Percentiles rank a stretch among this genome's conserved stretches.
phyloP scores from a whole-genome alignment of 2,329 filamentous ascomycete genomes.

The Fusarium sp. region DNA sequence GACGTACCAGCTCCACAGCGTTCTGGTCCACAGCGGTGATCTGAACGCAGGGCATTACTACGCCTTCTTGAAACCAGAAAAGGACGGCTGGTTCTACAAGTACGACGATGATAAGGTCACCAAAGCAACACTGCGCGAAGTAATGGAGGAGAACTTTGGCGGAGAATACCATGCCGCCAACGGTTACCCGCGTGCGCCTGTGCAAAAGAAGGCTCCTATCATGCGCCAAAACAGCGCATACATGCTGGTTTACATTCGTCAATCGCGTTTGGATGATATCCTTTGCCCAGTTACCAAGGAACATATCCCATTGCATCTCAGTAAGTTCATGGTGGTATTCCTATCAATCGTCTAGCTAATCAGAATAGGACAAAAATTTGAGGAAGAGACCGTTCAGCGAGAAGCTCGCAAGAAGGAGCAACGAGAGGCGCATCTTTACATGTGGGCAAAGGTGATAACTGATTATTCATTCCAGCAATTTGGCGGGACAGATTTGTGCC shows the following conservation, averaged over 20 bases:
- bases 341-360: constrained; percentile 31
- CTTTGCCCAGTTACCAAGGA: constrained; percentile 80
- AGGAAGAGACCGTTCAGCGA: constrained; percentile 82
- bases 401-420: constrained; percentile 87
- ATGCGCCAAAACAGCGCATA: constrained; percentile 87
- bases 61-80: constrained; percentile 92
- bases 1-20: constrained; percentile 92
- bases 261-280: constrained; percentile 85
- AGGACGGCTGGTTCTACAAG: constrained; percentile 94
- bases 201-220: constrained; percentile 69
- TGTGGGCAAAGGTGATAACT: constrained; percentile 84
- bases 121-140: constrained; percentile 90
- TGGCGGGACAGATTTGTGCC: constrained; percentile 85
- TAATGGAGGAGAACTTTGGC: constrained; percentile 95
- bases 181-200: constrained; percentile 59
- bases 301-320: constrained; percentile 85
- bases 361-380: constrained; percentile 74
- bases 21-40: constrained; percentile 95
- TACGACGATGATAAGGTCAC: constrained; percentile 98
- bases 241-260: constrained; percentile 98
- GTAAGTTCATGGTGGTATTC: constrained; percentile 59
- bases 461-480: constrained; percentile 85
- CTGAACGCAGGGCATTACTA: constrained; percentile 99
- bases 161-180: constrained; percentile 78
- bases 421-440: constrained; percentile 94